Percentiles rank a stretch among this genome's conserved stretches.
Evolutionary conservation across 2,329 filamentous ascomycete species (phyloP).

Genomic region (Microcyclosporella mali): DNA sequence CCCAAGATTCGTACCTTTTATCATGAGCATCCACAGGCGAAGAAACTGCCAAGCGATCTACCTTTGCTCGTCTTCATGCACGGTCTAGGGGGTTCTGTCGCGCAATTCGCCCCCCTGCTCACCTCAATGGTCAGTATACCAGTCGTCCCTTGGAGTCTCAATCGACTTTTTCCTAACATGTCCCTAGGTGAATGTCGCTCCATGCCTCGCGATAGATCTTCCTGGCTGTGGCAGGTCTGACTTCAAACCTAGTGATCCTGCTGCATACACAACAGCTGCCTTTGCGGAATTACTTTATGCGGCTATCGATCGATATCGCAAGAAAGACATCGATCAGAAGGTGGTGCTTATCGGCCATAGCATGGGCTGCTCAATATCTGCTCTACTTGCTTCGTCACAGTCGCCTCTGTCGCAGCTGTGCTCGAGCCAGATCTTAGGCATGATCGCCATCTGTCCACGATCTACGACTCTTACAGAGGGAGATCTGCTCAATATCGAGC

Average conservation of each 20-base stretch:
- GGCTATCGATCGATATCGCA: constrained; percentile 67
- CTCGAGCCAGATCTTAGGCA: constrained; percentile 61
- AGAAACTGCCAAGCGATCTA: constrained; percentile 67
- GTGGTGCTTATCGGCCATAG: constrained; percentile 82
- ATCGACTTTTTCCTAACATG: constrained; percentile 6
- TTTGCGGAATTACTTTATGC: constrained; percentile 68
- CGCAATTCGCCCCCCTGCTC: constrained; percentile 78
- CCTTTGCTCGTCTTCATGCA: constrained; percentile 88
- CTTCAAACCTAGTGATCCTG: constrained; percentile 64
- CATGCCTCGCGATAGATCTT: constrained; percentile 81
- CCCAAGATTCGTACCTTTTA: constrained; percentile 75
- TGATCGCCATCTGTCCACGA: constrained; percentile 76
- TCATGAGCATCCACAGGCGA: constrained; percentile 72
- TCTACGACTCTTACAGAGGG: constrained; percentile 47
- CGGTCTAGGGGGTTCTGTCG: constrained; percentile 83
- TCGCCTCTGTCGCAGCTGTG: constrained; percentile 45
- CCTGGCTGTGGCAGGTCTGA: constrained; percentile 81
- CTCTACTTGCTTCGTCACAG: constrained; percentile 59
- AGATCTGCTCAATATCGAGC: constrained; percentile 44
- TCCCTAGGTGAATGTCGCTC: constrained; percentile 56
- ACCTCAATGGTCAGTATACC: constrained; percentile 76
- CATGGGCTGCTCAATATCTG: constrained; percentile 76
- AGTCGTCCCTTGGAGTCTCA: too few relatives aligned
- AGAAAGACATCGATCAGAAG: constrained; percentile 57
- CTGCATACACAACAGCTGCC: constrained; percentile 72